Base-by-base conservation (phyloP, 805 yeast species). In the Saturnispora besseyi region DNA sequence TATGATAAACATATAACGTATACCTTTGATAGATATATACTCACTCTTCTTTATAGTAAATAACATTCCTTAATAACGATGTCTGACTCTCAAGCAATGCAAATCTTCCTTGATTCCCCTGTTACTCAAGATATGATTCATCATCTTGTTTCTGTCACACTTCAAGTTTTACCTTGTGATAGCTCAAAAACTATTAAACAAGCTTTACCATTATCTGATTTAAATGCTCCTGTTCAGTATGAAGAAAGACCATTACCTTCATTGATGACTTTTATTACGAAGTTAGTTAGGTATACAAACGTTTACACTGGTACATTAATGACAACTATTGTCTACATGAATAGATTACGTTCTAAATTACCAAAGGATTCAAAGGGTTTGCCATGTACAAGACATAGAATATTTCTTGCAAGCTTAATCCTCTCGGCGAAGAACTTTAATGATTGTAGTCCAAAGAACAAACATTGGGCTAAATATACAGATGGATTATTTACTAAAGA, bases 291-390 rank as follows among this genome's bases (percentile, higher is more conserved):
- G 61, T 77, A 82, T 69, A 81, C 89, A 30, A 83, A 83, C 59
- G 88, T 85, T n/a, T 81, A 84, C 65, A 81, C 89, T 3, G 88
- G 90, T 37, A 84, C 90, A 15, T 70, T 85, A 56, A 75, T 85
- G 77, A 73, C 87, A 12, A 82, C 91, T 4, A 73, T 81, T 48
- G 82, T 84, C 31, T 84, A 82, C 63, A 70, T 85, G 62, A 78
- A 81, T 58, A 72, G 79, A 58, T 69, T 85, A 57, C 78, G 78
- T 60, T 53, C 73, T 46, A 79, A 75, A 55, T 69, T 85, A 46
- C 91, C 91, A 48, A 69, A 71, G 51, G 84, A 82, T 56, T 86
- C 89, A 32, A 82, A 78, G 59, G 91, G 91, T 31, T 69, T 83
- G 55, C 85, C 90, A 41, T 84, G 90, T 56, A 85, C 95, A 3